Evolutionary conservation across 1,284 basidiomycete species (phyloP).

Genomic region (Leccinum solheimii): DNA sequence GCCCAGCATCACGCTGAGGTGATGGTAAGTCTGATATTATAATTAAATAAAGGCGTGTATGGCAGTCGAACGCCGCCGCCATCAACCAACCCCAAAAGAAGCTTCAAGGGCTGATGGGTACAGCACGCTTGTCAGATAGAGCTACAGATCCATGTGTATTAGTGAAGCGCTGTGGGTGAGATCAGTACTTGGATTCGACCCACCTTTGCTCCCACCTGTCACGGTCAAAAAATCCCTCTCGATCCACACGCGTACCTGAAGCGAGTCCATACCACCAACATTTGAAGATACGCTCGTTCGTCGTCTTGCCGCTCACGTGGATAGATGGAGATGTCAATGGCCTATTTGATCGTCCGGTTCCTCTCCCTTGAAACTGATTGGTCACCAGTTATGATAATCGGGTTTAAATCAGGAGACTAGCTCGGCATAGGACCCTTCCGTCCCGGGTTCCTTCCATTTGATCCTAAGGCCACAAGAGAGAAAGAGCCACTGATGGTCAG

Average conservation of each 20-base stretch:
- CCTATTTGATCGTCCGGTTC: background rate
- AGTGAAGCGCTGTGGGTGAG: background rate
- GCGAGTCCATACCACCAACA: background rate
- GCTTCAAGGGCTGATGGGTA: conserved; percentile 11
- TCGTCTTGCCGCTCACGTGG: background rate
- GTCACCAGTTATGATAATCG: background rate
- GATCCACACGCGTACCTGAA: conserved; percentile 13
- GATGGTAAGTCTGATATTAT: conserved; percentile 3
- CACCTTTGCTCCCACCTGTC: background rate
- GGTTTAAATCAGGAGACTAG: conserved; percentile 4
- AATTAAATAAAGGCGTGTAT: background rate
- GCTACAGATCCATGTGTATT: background rate
- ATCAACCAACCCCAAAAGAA: conserved; percentile 19
- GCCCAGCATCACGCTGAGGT: background rate
- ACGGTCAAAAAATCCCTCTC: background rate
- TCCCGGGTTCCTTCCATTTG: background rate
- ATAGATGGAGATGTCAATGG: background rate
- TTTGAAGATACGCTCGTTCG: background rate
- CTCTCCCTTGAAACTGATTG: background rate
- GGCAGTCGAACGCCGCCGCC: conserved; percentile 3
- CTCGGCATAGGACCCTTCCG: background rate
- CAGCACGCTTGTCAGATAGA: background rate
- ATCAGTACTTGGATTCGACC: background rate
- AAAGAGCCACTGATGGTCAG: background rate
- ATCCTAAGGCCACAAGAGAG: conserved; percentile 2